Base-by-base conservation (phyloP, 495 filamentous ascomycete species). In the Aspergillus incahuasiensis region DNA sequence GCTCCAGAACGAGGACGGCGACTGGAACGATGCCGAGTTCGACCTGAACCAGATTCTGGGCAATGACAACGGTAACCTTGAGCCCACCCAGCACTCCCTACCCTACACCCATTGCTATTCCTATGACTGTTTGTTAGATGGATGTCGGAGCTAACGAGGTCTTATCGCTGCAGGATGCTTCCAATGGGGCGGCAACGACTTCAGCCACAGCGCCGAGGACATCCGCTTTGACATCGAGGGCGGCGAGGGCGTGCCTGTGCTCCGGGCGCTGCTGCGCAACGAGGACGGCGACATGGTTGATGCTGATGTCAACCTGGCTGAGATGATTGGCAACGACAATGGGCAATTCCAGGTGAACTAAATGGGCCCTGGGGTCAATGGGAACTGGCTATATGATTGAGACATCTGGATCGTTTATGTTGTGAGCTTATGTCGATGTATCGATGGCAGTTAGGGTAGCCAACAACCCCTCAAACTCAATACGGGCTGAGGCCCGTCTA, bases 221-320 rank as follows among this genome's bases (percentile, higher is more conserved):
- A 66, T 79, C 47, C 41, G 16, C 46, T 75, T 81, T 45, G 16
- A 52, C 0, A 18, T 71, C 5, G 78, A 81, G 59, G 76, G 76
- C 6, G 73, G 59, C 8, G 68, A 62, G 12, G 54, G 62, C 0
- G 60, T 71, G 13, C 76, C 76, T 34, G 43, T 79, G 7, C 62
- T 78, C 18, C 69, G 76, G 6, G 75, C 75, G 6, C 9, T 9
- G 0, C 48, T 79, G 46, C 16, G 4, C 0, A 62, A 63, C 34
- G 28, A 48, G 0, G 66, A 73, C 0, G 70, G 71, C 1, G 57
- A 72, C 11, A 45, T 6, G 6, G 42, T 54, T 1, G 25, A 35
- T 2, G 64, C 68, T 6, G 66, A 79, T 53, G 57, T 79, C 40
- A 79, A 79, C 48, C 54, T 79, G 51, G 45, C 64, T 4, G 76